A percentile compares a stretch with the other conserved stretches of the same genome.
Conservation (phyloP, 306 rosid genomes). For the Casuarina equisetifolia region DNA sequence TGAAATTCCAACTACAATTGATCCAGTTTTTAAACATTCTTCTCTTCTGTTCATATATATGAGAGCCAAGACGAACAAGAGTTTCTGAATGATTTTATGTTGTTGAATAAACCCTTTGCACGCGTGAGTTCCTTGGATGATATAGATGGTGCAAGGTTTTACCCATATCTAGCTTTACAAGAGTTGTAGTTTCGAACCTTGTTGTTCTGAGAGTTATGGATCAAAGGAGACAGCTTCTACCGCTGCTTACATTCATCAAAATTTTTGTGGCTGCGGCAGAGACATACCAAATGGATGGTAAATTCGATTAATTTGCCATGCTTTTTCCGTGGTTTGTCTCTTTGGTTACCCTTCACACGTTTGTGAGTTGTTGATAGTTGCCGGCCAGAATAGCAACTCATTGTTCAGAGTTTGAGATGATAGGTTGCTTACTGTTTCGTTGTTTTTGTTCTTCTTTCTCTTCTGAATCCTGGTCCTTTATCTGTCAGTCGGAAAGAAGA, state of each 20-base stretch:
- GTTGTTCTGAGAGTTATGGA: slow-evolving; percentile 13
- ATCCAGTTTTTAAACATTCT: too few species aligned
- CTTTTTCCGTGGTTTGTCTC: not conserved
- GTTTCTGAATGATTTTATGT: not conserved
- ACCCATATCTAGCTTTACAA: not conserved
- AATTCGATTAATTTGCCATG: slow-evolving; percentile 6
- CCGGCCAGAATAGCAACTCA: not conserved
- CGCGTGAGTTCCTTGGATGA: not conserved
- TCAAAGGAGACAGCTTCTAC: slow-evolving; percentile 4
- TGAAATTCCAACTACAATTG: too few species aligned
- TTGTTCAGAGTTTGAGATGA: too few species aligned
- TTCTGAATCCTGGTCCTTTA: not conserved
- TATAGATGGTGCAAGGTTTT: not conserved
- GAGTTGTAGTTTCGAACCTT: not conserved
- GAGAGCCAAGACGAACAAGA: not conserved
- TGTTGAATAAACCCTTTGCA: not conserved
- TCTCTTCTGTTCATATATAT: too few species aligned
- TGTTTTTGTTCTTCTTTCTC: not conserved
- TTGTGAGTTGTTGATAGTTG: not conserved
- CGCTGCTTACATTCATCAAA: slow-evolving; percentile 3
- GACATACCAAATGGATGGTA: slow-evolving; percentile 14
- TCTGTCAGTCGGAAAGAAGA: not conserved
- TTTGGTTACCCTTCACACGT: not conserved
- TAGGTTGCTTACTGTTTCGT: too few species aligned
- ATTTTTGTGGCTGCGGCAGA: not conserved